A percentile compares a stretch with the other conserved stretches of the same genome.
These are phyloP conservation scores for Talaromyces verruculosus DNA, from an alignment of 2,329 filamentous ascomycete species.

Conservation along the genomic window DNA sequence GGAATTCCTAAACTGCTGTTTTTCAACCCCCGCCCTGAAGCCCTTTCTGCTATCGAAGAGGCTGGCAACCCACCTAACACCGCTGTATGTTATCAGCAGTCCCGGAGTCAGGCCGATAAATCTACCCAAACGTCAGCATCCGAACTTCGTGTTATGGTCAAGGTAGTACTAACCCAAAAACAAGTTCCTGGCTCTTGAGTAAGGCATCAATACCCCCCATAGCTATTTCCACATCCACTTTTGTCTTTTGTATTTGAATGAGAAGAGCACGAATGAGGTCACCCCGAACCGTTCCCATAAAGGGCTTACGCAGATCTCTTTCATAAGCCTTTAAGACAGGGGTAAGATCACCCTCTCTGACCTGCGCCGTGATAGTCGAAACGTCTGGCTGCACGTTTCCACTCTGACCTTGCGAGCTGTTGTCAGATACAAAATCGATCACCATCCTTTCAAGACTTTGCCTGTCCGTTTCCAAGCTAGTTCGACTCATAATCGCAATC, in stretches of 20 bases:
- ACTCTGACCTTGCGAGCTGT: slow-evolving; percentile 55
- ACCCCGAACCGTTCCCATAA: slow-evolving; percentile 78
- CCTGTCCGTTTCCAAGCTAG: slow-evolving; percentile 84
- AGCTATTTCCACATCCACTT: slow-evolving; percentile 94
- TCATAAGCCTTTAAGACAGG: slow-evolving; percentile 90
- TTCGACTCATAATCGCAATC: slow-evolving; percentile 93
- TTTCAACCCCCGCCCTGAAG: slow-evolving; percentile 62
- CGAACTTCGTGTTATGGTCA: background rate
- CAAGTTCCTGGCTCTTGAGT: slow-evolving; percentile 91
- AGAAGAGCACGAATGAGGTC: slow-evolving; percentile 86
- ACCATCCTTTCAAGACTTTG: slow-evolving; percentile 97
- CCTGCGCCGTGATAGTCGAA: slow-evolving; percentile 70
- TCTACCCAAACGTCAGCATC: slow-evolving; percentile 40
- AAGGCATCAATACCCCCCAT: slow-evolving; percentile 94
- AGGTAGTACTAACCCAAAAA: slow-evolving; percentile 64
- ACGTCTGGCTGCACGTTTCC: slow-evolving; percentile 65
- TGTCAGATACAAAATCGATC: slow-evolving; percentile 87
- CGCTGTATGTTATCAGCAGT: slow-evolving; percentile 78
- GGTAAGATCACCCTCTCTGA: slow-evolving; percentile 88
- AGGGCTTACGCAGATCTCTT: slow-evolving; percentile 76
- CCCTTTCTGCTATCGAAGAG: slow-evolving; percentile 71
- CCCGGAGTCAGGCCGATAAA: slow-evolving; percentile 93
- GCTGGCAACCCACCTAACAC: slow-evolving; percentile 68
- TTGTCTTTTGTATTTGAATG: slow-evolving; percentile 98
- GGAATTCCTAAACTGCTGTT: slow-evolving; percentile 71